Evolutionary conservation across 441 rosid genomes (phyloP), one percentile per base, ranked within the genome.

Genomic region (Croton laevigatus): DNA sequence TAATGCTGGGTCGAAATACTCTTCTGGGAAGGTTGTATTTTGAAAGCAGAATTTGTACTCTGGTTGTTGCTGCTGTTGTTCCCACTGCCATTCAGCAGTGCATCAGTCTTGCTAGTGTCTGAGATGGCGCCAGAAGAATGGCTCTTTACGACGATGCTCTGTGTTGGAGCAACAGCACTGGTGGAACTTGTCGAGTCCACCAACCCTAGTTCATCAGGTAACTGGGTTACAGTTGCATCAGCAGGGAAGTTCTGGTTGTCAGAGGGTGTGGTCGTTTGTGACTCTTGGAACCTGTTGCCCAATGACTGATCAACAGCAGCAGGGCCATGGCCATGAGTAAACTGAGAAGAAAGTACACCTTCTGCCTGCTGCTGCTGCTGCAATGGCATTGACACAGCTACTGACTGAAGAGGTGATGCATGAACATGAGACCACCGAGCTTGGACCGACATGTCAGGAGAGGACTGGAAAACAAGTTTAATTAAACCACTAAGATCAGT

Each of bases 391-490:
- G 94, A 74, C 46, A 82, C 84, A 51, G 91, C 75, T 65, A 77
- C 76, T 14, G 88, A 79, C 59, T 85, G 96, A 58, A 87, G 83
- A 22, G 88, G 77, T 0, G 89, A 71, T 73, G 86, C 67, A 34
- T 94, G 87, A 81, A 89, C 81, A 80, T 88, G 94, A 0, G 97
- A 80, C 97, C 99, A 93, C 38, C 81, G 90, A 81, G 91, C 88
- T 80, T 89, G 92, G 66, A 86, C 84, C 0, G 95, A 80, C 81
- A 84, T 78, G 78, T 93, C 96, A 55, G 94, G 81, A 66, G 97
- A 71, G 37, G 95, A 76, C 99, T 93, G 90, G 63, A 54, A 55
- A 66, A 76, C 38, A 78, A 69, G 44, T 70, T 40, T 27, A 65
- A 65, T 57, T 44, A 22, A 64, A 65, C 63, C 17, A 65, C 67